Base-by-base conservation (phyloP, 2,329 filamentous ascomycete genomes). In the Zymoseptoria crescenta region DNA sequence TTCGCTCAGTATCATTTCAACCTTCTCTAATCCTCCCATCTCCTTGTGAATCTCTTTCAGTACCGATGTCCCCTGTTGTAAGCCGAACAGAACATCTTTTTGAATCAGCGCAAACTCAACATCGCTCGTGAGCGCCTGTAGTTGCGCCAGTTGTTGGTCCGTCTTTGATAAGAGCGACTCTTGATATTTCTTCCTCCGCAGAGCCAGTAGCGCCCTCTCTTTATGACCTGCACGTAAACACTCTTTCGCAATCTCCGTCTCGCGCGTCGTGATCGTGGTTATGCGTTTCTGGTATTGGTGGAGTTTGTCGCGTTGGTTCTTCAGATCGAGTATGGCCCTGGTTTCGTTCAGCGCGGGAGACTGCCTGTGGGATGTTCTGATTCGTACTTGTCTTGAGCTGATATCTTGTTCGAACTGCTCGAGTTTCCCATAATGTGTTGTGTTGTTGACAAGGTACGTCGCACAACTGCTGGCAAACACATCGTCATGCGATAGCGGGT, bases 51-150 rank as follows among this genome's bases (percentile, higher is more conserved):
- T 97, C 74, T 94, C 88, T 72, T 89, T 86, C 61, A 99, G 80
- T 41, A 97, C 94, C 63, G 83, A 83, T 0, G 92, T 96, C 49
- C 93, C 93, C 78, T 96, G 91, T 75, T 95, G 88, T 68, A 99
- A 75, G 0, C 94, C 94, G 74, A 89, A 96, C 3, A 99, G 73
- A 45, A 99, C 88, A 77, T 97, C 94, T 77, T 96, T 97, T 74
- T 97, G 93, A 66, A 99, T 94, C 27, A 93, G 83, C 48, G 94
- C 91, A 75, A 99, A 99, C 76, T 99, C 94, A 69, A 99, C 91
- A 72, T 86, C 91, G 57, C 85, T 84, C 8, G 90, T 94, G 66
- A 99, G 79, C 71, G 90, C 86, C 78, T 99, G 92, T 20, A 99
- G 80, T 75, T 96, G 91, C 65, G 89, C 91, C n/a, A 99, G 83